Evolutionary conservation across 2,329 filamentous ascomycete genomes (phyloP).

Genomic region (Aureobasidium leucospermi): DNA sequence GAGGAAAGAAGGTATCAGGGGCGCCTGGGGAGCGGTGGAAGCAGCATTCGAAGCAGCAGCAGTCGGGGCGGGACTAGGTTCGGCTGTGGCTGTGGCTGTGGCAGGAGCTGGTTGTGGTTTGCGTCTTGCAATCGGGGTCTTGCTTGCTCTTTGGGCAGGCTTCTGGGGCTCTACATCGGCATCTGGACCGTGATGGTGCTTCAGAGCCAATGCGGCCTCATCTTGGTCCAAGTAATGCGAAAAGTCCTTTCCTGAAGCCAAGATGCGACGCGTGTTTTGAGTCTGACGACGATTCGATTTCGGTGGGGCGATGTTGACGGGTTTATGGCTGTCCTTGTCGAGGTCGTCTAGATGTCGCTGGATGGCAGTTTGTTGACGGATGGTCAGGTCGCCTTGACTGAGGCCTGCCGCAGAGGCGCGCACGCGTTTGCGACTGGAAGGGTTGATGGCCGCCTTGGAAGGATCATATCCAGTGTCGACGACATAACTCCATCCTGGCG

Average conservation of each 20-base stretch:
- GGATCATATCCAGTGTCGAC: conserved; percentile 61
- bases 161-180: background rate
- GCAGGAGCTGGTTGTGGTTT: conserved; percentile 25
- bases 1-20: background rate
- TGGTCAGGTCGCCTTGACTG: conserved; percentile 47
- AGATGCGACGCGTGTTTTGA: conserved; percentile 64
- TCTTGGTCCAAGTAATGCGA: conserved; percentile 77
- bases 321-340: conserved; percentile 58
- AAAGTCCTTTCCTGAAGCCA: conserved; percentile 76
- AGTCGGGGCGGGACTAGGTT: conserved; percentile 31
- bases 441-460: conserved; percentile 44
- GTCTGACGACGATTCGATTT: conserved; percentile 52
- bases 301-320: conserved; percentile 59
- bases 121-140: conserved; percentile 28
- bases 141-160: conserved; percentile 24
- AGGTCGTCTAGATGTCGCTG: conserved; percentile 75
- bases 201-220: conserved; percentile 49
- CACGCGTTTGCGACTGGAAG: conserved; percentile 61
- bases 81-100: conserved; percentile 41
- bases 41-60: background rate
- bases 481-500: conserved; percentile 90
- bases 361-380: conserved; percentile 75
- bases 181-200: conserved; percentile 23
- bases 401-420: conserved; percentile 42
- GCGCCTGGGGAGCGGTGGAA: background rate